Conservation (phyloP, 2,329 filamentous ascomycete genomes). For the Colletotrichum lindemuthianum region DNA sequence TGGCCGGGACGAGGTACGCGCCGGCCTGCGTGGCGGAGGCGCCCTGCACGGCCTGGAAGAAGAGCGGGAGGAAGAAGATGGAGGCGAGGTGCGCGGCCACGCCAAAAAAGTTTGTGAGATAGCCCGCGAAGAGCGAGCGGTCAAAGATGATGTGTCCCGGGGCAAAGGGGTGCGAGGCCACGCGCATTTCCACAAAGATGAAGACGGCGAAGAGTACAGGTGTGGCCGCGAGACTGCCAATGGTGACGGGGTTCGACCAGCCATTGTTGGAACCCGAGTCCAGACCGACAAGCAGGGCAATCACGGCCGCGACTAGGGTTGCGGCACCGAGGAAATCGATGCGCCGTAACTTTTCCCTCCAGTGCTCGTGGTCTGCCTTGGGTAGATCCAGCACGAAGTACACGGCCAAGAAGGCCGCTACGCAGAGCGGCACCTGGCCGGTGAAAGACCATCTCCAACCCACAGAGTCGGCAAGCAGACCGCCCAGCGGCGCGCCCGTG, state of each 20-base stretch:
- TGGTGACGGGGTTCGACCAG: constrained; percentile 69
- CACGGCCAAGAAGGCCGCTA: constrained; percentile 72
- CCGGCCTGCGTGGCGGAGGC: constrained; percentile 72
- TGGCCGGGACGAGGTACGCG: constrained; percentile 72
- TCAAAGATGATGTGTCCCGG: constrained; percentile 79
- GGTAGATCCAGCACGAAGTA: constrained; percentile 71
- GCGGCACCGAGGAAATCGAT: constrained; percentile 80
- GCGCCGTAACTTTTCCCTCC: constrained; percentile 71
- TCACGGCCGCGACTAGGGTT: constrained; percentile 72
- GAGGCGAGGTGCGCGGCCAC: constrained; percentile 66
- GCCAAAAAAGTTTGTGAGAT: constrained; percentile 77
- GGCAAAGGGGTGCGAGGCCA: constrained; percentile 78
- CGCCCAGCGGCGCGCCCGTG: constrained; percentile 75
- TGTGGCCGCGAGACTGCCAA: constrained; percentile 65
- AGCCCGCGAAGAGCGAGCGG: constrained; percentile 72
- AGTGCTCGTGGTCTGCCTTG: constrained; percentile 65
- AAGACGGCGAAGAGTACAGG: constrained; percentile 73
- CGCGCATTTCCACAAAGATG: constrained; percentile 72
- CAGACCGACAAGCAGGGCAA: constrained; percentile 73
- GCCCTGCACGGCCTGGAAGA: constrained; percentile 78
- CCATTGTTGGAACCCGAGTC: constrained; percentile 78
- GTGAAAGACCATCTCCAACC: constrained; percentile 83
- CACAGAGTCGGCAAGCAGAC: constrained; percentile 75
- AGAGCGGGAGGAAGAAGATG: constrained; percentile 80
- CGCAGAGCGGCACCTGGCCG: constrained; percentile 74